Evolutionary conservation across 208 protist genomes (phyloP).

Genomic region (Leishmania guyanensis): DNA sequence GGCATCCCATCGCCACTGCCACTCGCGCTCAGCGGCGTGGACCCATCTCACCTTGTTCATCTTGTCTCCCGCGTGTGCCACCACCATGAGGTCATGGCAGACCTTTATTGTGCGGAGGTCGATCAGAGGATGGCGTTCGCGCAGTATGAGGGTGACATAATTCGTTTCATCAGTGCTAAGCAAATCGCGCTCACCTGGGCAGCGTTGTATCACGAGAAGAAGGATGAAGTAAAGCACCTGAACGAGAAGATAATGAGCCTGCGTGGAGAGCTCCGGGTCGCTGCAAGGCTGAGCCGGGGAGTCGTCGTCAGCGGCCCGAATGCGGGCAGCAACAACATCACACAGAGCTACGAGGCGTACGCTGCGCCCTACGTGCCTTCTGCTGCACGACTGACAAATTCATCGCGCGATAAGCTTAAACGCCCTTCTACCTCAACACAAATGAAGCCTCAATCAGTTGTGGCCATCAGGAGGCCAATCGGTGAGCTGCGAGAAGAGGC

Average conservation of each 20-base stretch:
- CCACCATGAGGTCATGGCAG: slow-evolving; percentile 4
- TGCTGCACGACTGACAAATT: background rate
- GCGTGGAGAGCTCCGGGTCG: slow-evolving; percentile 22
- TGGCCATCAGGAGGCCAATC: slow-evolving; percentile 16
- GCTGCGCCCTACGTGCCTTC: slow-evolving; percentile 57
- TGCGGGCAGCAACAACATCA: slow-evolving; percentile 16
- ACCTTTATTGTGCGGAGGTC: slow-evolving; percentile 13
- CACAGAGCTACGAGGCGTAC: slow-evolving; percentile 51
- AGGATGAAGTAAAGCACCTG: slow-evolving; percentile 41
- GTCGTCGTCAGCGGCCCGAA: background rate
- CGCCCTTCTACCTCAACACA: background rate
- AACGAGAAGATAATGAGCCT: slow-evolving; percentile 41
- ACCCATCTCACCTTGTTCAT: slow-evolving; percentile 18
- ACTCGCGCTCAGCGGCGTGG: slow-evolving; percentile 4
- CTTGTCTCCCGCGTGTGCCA: slow-evolving; percentile 6
- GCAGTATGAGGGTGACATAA: slow-evolving; percentile 42
- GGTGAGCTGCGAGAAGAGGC: slow-evolving; percentile 49
- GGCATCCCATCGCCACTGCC: background rate
- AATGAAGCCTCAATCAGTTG: background rate
- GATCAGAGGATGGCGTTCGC: slow-evolving; percentile 15
- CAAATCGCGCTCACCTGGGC: slow-evolving; percentile 38
- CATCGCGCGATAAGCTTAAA: background rate
- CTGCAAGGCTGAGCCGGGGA: background rate
- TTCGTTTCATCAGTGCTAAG: slow-evolving; percentile 37
- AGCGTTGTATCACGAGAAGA: slow-evolving; percentile 44